Evolutionary conservation across 805 yeast genomes (phyloP), one percentile per base, ranked within the genome.

Genomic region (Metschnikowia henanensis): DNA sequence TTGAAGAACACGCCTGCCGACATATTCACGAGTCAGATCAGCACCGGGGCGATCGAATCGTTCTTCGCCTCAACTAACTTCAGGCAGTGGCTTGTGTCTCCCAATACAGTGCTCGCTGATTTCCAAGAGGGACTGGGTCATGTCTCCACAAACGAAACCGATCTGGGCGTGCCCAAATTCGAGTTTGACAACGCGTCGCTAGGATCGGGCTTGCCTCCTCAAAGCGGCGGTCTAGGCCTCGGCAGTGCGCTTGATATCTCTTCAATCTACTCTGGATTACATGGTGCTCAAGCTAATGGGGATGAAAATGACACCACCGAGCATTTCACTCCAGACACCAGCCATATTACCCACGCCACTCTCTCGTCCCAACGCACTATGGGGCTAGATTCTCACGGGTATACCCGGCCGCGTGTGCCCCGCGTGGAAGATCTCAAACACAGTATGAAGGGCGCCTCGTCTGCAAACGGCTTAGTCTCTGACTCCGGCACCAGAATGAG

Each of bases 231-330:
- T 9, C 31, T 61, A 32, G 76, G 76, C 1, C 50, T 70, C 31
- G 76, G 76, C 10, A 66, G 59, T n/a, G 65, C 68, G 10, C 63
- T 64, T 30, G 76, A 70, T 45, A 70, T 70, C 18, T 57, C 65
- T 5, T 67, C 73, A 4, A 70, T 70, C 35, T 71, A 69, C 43
- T 66, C 72, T 2, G 74, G 68, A 6, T 32, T 59, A 18, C 43
- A 51, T 31, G 41, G 41, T 19, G 51, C 53, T 19, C 48, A 46
- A 34, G 35, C 33, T 8, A 30, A 32, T 18, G 20, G 30, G 2
- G 34, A 31, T 23, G 46, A 43, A 13, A 30, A 29, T 28, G 22
- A 15, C 18, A 41, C 29, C 9, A 10, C 35, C n/a, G 37, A 32
- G 5, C 15, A 33, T 13, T 13, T 18, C 26, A 38, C 43, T 4